phyloP scores from a whole-genome alignment of 306 rosid species.

The Casuarina cunninghamiana region DNA sequence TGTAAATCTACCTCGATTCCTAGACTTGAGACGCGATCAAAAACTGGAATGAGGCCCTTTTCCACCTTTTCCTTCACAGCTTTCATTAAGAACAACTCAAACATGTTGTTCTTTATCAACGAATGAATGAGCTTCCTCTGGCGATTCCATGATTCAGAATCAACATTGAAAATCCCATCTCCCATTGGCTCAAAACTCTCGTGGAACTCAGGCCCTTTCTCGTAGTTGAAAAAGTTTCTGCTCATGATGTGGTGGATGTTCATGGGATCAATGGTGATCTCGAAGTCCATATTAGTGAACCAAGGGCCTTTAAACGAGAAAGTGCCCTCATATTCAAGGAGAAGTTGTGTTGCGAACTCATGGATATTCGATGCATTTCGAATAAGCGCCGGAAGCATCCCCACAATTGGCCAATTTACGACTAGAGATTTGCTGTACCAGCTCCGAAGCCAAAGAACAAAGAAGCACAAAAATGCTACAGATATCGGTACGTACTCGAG shows the following conservation, averaged over 20 bases:
- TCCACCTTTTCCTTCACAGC: slow-evolving; percentile 7
- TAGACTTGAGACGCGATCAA: slow-evolving; percentile 1
- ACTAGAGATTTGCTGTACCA: not conserved
- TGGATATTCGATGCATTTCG: not conserved
- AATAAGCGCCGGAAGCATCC: slow-evolving; percentile 19
- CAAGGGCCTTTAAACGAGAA: slow-evolving; percentile 24
- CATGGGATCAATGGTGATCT: slow-evolving; percentile 22
- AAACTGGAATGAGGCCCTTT: slow-evolving; percentile 23
- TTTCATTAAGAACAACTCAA: slow-evolving; percentile 6
- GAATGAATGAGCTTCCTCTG: slow-evolving; percentile 27
- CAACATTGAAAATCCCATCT: slow-evolving; percentile 38
- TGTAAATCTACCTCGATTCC: slow-evolving; percentile 32
- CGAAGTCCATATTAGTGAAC: slow-evolving; percentile 15
- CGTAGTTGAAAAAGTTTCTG: slow-evolving; percentile 22
- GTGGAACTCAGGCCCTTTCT: slow-evolving; percentile 29
- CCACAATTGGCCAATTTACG: slow-evolving; percentile 5
- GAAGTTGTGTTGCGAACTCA: not conserved
- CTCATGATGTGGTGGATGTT: slow-evolving; percentile 33
- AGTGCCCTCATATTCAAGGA: slow-evolving; percentile 10
- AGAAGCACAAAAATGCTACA: not conserved
- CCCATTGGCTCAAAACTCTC: slow-evolving; percentile 36
- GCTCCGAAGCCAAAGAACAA: slow-evolving; percentile 1
- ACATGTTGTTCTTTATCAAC: not conserved
- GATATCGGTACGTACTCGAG: not conserved
- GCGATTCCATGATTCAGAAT: slow-evolving; percentile 24